Evolutionary conservation across 768 basidiomycete species (phyloP).

Genomic region (Suillus fuscotomentosus): DNA sequence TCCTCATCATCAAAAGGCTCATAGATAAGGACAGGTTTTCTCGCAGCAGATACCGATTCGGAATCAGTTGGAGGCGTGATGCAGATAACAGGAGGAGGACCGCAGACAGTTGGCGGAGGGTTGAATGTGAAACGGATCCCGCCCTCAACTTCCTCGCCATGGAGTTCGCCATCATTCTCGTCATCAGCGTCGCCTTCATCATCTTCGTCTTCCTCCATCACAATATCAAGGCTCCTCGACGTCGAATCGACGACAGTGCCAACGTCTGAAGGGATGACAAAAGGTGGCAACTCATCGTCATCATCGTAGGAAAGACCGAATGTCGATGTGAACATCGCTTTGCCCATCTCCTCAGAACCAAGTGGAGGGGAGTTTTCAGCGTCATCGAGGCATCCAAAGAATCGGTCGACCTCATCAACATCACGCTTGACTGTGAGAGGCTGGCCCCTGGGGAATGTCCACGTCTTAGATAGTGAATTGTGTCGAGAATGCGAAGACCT

Average conservation of each 20-base stretch:
- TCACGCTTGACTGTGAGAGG: constrained; percentile 21
- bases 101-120: constrained; percentile 43
- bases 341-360: constrained; percentile 51
- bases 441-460: constrained; percentile 59
- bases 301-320: constrained; percentile 42
- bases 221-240: constrained; percentile 33
- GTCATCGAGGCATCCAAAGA: constrained; percentile 68
- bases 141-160: constrained; percentile 57
- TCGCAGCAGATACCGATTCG: constrained; percentile 5
- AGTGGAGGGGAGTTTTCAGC: constrained; percentile 49
- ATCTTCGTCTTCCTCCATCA: constrained; percentile 42
- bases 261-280: constrained; percentile 45
- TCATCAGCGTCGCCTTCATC: constrained; percentile 22
- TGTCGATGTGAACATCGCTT: constrained; percentile 55
- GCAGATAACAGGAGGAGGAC: constrained; percentile 26
- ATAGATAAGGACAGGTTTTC: constrained; percentile 7
- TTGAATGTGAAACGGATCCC: constrained; percentile 77
- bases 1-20: constrained; percentile 20
- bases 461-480: constrained; percentile 59
- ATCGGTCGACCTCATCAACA: constrained; percentile 62
- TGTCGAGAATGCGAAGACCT: constrained; percentile 26
- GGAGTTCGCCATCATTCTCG: constrained; percentile 49
- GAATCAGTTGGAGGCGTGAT: constrained; percentile 19
- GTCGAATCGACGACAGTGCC: constrained; percentile 37
- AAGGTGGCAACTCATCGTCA: constrained; percentile 47